Evolutionary conservation across 106 monocot species (phyloP).

Genomic region (Dioscorea alata): DNA sequence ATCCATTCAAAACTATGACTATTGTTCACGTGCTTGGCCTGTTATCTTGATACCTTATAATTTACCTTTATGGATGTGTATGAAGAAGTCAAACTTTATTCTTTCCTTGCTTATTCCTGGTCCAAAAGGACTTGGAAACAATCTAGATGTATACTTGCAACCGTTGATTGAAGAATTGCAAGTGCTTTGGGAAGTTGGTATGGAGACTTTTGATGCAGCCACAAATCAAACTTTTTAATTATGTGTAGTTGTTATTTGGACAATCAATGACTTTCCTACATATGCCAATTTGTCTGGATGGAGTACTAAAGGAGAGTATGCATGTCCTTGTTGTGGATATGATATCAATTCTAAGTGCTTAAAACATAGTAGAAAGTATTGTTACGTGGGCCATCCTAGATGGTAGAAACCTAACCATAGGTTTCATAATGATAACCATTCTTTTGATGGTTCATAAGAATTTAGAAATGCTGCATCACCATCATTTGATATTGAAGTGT

Average conservation of each 20-base stretch:
- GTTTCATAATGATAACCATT: neutral
- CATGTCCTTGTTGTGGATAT: conserved; percentile 10
- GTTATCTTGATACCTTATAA: conserved; percentile 17
- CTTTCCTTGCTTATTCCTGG: conserved; percentile 14
- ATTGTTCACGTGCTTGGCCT: conserved; percentile 10
- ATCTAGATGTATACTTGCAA: conserved; percentile 23
- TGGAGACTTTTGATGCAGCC: conserved; percentile 10
- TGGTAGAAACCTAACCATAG: neutral
- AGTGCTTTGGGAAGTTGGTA: neutral
- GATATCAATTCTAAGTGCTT: neutral
- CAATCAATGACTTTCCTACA: conserved; percentile 21
- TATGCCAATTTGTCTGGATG: conserved; percentile 16
- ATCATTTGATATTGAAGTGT: neutral
- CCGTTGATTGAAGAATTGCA: conserved; percentile 18
- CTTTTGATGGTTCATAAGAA: conserved; percentile 11
- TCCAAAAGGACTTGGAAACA: conserved; percentile 2
- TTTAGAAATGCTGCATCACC: too few relatives aligned
- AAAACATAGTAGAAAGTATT: conserved; percentile 8
- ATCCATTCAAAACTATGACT: conserved; percentile 15
- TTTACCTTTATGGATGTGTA: conserved; percentile 23
- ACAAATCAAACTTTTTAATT: conserved; percentile 11
- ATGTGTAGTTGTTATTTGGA: conserved; percentile 18
- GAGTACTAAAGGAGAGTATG: conserved; percentile 15
- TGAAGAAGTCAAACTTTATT: conserved; percentile 3
- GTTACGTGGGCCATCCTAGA: conserved; percentile 23